Evolutionary conservation across 805 yeast species (phyloP).

Genomic region (Henningerozyma blattae): DNA sequence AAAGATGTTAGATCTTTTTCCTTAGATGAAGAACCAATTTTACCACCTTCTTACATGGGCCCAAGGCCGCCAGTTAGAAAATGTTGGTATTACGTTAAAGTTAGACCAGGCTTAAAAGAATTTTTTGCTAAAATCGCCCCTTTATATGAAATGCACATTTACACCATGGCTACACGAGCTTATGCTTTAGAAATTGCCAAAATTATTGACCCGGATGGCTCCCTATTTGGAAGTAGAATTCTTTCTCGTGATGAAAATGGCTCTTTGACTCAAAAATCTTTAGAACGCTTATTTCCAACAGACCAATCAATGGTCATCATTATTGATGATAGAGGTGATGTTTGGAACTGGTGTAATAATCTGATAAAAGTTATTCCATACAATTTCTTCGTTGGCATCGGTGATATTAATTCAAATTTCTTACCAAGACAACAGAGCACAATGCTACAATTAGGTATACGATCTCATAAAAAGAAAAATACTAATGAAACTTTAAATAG

Average conservation of each 20-base stretch:
- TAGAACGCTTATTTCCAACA: constrained; percentile 83
- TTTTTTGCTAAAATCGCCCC: constrained; percentile 56
- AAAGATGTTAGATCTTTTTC: constrained; percentile 71
- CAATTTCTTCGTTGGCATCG: constrained; percentile 92
- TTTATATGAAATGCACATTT: constrained; percentile 80
- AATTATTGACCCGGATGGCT: constrained; percentile 82
- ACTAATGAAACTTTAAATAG: constrained; percentile 9
- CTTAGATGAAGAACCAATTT: constrained; percentile 59
- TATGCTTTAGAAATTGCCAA: constrained; percentile 85
- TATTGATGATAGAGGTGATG: constrained; percentile 96
- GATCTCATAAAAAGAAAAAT: constrained; percentile 6
- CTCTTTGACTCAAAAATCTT: constrained; percentile 74
- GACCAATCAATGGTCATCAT: constrained; percentile 94
- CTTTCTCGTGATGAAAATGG: constrained; percentile 93
- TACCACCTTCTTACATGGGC: constrained; percentile 48
- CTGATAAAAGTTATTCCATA: constrained; percentile 88
- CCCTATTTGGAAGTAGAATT: constrained; percentile 81
- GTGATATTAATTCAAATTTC: constrained; percentile 90
- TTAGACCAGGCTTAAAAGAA: constrained; percentile 74
- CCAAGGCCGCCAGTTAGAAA: constrained; percentile 45
- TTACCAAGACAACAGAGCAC: constrained; percentile 76
- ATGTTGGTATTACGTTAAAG: constrained; percentile 86
- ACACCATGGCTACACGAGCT: constrained; percentile 95
- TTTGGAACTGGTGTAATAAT: constrained; percentile 95
- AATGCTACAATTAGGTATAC: constrained; percentile 27